phyloP scores from a whole-genome alignment of 2,329 filamentous ascomycete species.

The Epichloe amarillans region DNA sequence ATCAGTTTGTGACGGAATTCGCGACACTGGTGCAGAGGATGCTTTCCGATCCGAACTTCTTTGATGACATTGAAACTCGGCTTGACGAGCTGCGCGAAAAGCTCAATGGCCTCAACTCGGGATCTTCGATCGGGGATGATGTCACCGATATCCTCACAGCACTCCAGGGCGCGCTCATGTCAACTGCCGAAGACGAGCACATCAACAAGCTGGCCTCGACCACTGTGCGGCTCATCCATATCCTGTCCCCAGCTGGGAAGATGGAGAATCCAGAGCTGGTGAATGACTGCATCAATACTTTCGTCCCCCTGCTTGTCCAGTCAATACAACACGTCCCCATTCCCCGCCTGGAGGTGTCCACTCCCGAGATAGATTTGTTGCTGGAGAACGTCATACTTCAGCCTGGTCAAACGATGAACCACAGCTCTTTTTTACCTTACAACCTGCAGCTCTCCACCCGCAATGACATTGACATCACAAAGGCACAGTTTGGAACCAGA shows the following conservation, averaged over 20 bases:
- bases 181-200: slow-evolving; percentile 58
- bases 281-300: slow-evolving; percentile 63
- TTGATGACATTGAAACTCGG: slow-evolving; percentile 54
- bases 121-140: slow-evolving; percentile 58
- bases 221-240: slow-evolving; percentile 50
- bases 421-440: slow-evolving; percentile 81
- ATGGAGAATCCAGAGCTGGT: slow-evolving; percentile 59
- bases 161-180: slow-evolving; percentile 50
- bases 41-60: slow-evolving; percentile 74
- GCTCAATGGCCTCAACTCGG: slow-evolving; percentile 49
- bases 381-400: slow-evolving; percentile 86
- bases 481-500: slow-evolving; percentile 50
- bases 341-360: slow-evolving; percentile 75
- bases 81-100: slow-evolving; percentile 37
- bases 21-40: slow-evolving; percentile 66
- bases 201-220: slow-evolving; percentile 57
- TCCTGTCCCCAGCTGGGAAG: slow-evolving; percentile 53
- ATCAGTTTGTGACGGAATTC: slow-evolving; percentile 59
- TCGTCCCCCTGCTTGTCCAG: slow-evolving; percentile 64
- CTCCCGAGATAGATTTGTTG: slow-evolving; percentile 70
- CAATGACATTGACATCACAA: slow-evolving; percentile 77
- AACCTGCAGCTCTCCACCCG: slow-evolving; percentile 67
- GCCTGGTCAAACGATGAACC: slow-evolving; percentile 71
- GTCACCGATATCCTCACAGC: slow-evolving; percentile 60
- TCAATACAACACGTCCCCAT: slow-evolving; percentile 80